Conservation (phyloP, 1,139 yeast species). For the Pichia sp. region DNA sequence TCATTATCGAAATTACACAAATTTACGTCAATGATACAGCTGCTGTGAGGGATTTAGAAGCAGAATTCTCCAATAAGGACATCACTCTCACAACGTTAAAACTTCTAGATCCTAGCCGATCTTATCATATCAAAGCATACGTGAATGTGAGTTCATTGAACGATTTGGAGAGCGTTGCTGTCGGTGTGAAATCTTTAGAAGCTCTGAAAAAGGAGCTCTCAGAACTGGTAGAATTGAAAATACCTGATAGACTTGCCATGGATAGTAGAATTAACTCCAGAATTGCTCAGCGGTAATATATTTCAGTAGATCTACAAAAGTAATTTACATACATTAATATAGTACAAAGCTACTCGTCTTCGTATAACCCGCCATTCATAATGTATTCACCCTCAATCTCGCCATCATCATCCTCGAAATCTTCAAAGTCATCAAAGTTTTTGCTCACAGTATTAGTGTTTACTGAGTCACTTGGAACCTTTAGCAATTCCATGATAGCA, state of each 20-base stretch:
- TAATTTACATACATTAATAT: not conserved
- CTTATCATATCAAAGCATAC: conserved; percentile 58
- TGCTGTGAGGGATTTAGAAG: conserved; percentile 10
- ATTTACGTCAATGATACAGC: conserved; percentile 28
- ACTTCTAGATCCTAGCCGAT: conserved; percentile 48
- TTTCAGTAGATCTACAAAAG: not conserved
- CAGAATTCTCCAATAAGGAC: too few relatives aligned
- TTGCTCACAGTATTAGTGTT: too few relatives aligned
- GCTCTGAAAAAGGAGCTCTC: conserved; percentile 56
- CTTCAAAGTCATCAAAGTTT: conserved; percentile 19
- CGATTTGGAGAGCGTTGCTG: conserved; percentile 64
- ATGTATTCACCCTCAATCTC: conserved; percentile 9
- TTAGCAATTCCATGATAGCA: too few relatives aligned
- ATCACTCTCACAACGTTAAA: conserved; percentile 22
- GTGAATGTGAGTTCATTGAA: conserved; percentile 67
- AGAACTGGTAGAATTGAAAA: conserved; percentile 58
- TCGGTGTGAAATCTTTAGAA: conserved; percentile 57
- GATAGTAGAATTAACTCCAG: conserved; percentile 54
- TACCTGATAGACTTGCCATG: conserved; percentile 77
- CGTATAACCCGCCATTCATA: conserved; percentile 10
- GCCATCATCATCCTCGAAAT: conserved; percentile 15
- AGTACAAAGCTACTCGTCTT: conserved; percentile 1
- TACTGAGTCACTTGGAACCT: too few relatives aligned
- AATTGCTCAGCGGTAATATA: conserved; percentile 15
- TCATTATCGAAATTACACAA: conserved; percentile 54